Evolutionary conservation across 345 rosid genomes (phyloP).

Genomic region (Populus tremula): DNA sequence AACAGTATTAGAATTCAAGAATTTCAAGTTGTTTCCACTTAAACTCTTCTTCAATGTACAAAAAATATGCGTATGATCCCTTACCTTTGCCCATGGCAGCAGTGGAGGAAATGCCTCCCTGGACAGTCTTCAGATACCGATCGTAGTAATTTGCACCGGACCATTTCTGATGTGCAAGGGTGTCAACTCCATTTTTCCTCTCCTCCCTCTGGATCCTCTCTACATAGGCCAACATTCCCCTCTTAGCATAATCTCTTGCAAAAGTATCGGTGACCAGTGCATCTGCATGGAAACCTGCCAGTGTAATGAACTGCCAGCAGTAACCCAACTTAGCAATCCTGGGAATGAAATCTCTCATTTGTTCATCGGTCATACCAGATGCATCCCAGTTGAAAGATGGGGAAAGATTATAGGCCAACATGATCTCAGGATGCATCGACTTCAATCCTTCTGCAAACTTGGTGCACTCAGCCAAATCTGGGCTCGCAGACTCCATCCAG

Average conservation of each 20-base stretch:
- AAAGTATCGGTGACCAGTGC: constrained; percentile 82
- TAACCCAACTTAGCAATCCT: constrained; percentile 73
- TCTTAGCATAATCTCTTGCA: constrained; percentile 68
- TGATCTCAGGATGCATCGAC: constrained; percentile 57
- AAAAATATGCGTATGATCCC: background rate
- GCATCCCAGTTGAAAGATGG: constrained; percentile 99
- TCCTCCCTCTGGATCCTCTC: constrained; percentile 98
- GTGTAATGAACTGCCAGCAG: constrained; percentile 96
- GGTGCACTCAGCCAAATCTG: constrained; percentile 76
- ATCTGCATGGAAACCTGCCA: constrained; percentile 91
- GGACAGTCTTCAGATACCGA: constrained; percentile 78
- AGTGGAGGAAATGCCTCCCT: constrained; percentile 95
- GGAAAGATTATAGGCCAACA: constrained; percentile 91
- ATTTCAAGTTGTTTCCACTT: background rate
- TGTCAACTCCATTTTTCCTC: constrained; percentile 87
- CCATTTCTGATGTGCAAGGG: constrained; percentile 97
- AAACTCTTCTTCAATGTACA: background rate
- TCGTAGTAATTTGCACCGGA: constrained; percentile 94
- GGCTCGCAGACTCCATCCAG: constrained; percentile 96
- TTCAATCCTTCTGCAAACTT: constrained; percentile 72
- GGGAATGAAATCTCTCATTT: constrained; percentile 86
- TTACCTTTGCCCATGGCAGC: constrained; percentile 99
- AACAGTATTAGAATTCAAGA: background rate
- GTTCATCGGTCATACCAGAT: constrained; percentile 77
- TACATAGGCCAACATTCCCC: constrained; percentile 94